These are phyloP conservation scores for Penicillium sp. DNA, from an alignment of 2,329 filamentous ascomycete genomes.

Conservation along the genomic window DNA sequence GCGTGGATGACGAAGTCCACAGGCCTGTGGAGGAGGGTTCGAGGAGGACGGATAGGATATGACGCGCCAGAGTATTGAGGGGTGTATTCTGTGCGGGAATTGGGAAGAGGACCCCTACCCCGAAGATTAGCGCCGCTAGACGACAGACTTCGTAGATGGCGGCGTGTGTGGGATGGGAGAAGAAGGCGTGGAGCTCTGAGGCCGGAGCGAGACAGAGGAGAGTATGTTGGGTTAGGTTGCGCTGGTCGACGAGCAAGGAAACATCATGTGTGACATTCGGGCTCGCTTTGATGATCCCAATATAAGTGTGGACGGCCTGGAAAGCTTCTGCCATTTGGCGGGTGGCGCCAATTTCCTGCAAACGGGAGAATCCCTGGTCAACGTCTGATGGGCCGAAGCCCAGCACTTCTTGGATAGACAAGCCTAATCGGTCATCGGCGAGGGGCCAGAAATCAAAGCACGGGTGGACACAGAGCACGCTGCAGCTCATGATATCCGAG, in stretches of 20 bases:
- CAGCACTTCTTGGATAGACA: conserved; percentile 25
- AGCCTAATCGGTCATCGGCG: conserved; percentile 16
- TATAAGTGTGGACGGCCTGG: conserved; percentile 34
- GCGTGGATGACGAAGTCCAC: conserved; percentile 29
- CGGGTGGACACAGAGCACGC: conserved; percentile 23
- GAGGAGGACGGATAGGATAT: conserved; percentile 28
- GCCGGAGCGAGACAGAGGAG: conserved; percentile 33
- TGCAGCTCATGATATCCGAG: conserved; percentile 31
- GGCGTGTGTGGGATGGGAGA: conserved; percentile 21
- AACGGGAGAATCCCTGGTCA: conserved; percentile 24
- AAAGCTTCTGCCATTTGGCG: conserved; percentile 31
- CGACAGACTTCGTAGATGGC: conserved; percentile 37
- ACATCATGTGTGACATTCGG: conserved; percentile 20
- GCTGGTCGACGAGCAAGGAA: conserved; percentile 35
- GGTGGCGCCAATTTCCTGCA: conserved; percentile 29
- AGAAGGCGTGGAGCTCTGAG: conserved; percentile 17
- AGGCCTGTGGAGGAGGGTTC: conserved; percentile 18
- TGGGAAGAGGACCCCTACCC: conserved; percentile 41
- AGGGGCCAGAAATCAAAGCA: conserved; percentile 30
- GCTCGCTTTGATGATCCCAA: conserved; percentile 27
- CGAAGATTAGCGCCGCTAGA: conserved; percentile 37
- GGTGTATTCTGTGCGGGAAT: conserved; percentile 40
- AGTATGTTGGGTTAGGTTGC: conserved; percentile 40
- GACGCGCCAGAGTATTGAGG: conserved; percentile 28
- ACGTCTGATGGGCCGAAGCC: conserved; percentile 26